Evolutionary conservation across 148 eudicot genomes (phyloP), one percentile per base, ranked within the genome.

Genomic region (Cornus suecica): DNA sequence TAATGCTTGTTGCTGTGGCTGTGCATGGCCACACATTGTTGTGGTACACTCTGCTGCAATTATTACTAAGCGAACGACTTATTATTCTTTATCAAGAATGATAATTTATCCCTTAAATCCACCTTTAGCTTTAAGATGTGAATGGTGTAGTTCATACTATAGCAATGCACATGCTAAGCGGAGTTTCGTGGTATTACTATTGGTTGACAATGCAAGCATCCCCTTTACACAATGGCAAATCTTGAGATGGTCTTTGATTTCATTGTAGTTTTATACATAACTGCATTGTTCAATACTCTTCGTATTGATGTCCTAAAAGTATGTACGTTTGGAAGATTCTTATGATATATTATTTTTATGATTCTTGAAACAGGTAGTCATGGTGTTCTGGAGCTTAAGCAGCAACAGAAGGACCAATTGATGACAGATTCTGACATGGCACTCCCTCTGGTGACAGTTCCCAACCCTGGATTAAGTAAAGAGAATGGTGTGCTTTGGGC

Each of bases 391-490:
- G 94, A 92, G 62, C 79, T 72, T 65, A 93, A 88, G 80, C 90
- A 86, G 77, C 84, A 87, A 66, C 51, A 30, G 28, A 82, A 84
- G 65, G 84, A 85, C 54, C 94, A 83, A 66, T 79, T 81, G 68
- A 48, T 87, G 78, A 74, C 87, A 11, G 94, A 88, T 76, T 86
- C 86, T 28, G 97, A 91, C 52, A 73, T 73, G 74, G 78, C 89
- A 77, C 97, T 95, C 77, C 91, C 98, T 65, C 79, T 92, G 27
- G 98, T 88, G 75, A 86, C 97, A 25, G 92, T 91, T 74, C 85
- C 98, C 16, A 70, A 86, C 52, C 81, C 86, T 28, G 94, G 79
- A 72, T 93, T 85, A 66, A 80, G 75, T 65, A 85, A 80, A 78
- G 91, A 90, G 63, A 88, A 88, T 70, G 89, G 94, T 34, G 83